Evolutionary conservation across 2,329 filamentous ascomycete genomes (phyloP).

Genomic region (Penicillium sp.): DNA sequence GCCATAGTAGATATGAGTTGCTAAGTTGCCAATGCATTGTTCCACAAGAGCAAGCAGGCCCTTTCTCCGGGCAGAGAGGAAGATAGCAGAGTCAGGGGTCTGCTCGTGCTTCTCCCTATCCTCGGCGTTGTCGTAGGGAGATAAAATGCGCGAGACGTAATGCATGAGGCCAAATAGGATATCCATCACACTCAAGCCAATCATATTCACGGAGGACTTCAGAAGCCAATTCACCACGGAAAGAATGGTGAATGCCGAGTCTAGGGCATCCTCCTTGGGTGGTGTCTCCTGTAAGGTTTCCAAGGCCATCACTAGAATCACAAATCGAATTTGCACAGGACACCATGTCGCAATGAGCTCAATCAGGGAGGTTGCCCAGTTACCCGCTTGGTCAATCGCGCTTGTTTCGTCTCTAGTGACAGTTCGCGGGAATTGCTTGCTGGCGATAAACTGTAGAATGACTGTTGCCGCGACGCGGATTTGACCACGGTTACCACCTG

Average conservation of each 20-base stretch:
- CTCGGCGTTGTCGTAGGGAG: slow-evolving; percentile 52
- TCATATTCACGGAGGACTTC: slow-evolving; percentile 85
- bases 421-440: slow-evolving; percentile 55
- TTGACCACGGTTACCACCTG: slow-evolving; percentile 73
- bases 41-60: slow-evolving; percentile 70
- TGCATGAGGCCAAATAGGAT: slow-evolving; percentile 80
- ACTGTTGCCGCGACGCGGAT: slow-evolving; percentile 73
- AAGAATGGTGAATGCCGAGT: slow-evolving; percentile 71
- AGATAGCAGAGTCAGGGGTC: slow-evolving; percentile 8
- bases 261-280: slow-evolving; percentile 67
- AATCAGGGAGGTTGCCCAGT: slow-evolving; percentile 82
- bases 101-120: slow-evolving; percentile 26
- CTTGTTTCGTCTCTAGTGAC: slow-evolving; percentile 44
- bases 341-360: slow-evolving; percentile 80
- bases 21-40: slow-evolving; percentile 82
- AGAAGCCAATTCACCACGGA: slow-evolving; percentile 79
- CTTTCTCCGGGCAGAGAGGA: slow-evolving; percentile 54
- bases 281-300: slow-evolving; percentile 70
- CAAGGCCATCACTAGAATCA: slow-evolving; percentile 78
- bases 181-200: slow-evolving; percentile 95
- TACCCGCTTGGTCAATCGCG: slow-evolving; percentile 49
- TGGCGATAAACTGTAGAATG: slow-evolving; percentile 69
- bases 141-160: slow-evolving; percentile 75
- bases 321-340: slow-evolving; percentile 89
- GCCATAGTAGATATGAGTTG: slow-evolving; percentile 93